Evolutionary conservation across 1,284 basidiomycete species (phyloP).

Genomic region (Microbotryomycetes sp.): DNA sequence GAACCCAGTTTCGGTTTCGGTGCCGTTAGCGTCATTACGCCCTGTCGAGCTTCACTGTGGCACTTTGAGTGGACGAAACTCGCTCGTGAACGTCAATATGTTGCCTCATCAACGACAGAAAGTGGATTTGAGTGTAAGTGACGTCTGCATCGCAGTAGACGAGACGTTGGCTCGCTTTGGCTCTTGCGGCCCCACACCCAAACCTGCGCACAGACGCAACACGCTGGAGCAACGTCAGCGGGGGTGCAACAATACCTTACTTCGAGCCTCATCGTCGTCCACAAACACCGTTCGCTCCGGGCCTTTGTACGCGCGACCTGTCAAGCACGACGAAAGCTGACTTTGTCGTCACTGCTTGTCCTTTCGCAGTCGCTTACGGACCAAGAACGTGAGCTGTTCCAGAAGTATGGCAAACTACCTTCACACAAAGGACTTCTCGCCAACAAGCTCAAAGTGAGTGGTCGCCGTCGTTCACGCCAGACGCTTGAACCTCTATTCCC

Average conservation of each 20-base stretch:
- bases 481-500: neutral
- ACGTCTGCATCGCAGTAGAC: neutral
- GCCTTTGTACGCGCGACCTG: neutral
- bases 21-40: no score
- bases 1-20: no score
- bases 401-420: conserved; percentile 44
- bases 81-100: conserved; percentile 50
- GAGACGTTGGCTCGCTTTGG: neutral
- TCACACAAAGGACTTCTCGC: conserved; percentile 41
- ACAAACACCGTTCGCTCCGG: neutral
- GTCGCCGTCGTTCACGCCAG: neutral
- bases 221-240: no score
- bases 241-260: no score
- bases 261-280: neutral
- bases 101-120: conserved; percentile 77
- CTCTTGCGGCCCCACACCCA: neutral
- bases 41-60: no score
- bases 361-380: conserved; percentile 39
- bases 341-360: neutral
- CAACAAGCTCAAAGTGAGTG: conserved; percentile 42
- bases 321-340: neutral
- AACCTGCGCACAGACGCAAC: neutral
- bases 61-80: neutral
- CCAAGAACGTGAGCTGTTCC: conserved; percentile 44
- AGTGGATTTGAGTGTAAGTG: conserved; percentile 76